A percentile compares a stretch with the other conserved stretches of the same genome.
phyloP scores from a whole-genome alignment of 164 flowering plant genomes.

The Cinnamomum chago region DNA sequence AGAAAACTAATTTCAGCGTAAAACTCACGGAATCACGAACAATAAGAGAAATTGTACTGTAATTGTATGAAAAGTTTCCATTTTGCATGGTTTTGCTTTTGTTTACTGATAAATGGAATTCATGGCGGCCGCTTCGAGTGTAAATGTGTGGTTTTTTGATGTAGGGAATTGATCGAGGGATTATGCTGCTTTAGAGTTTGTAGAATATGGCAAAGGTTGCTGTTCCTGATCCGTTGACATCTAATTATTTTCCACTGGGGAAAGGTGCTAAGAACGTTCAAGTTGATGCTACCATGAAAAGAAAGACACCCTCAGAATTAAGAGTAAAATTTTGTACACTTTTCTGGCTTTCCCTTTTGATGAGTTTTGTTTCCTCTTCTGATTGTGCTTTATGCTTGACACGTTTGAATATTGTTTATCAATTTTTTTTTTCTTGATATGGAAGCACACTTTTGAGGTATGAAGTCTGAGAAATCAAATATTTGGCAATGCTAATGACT shows the following conservation, averaged over 20 bases:
- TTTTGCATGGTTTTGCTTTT: neutral
- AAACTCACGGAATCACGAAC: too few relatives aligned
- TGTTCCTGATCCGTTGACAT: conserved; percentile 23
- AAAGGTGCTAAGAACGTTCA: conserved; percentile 24
- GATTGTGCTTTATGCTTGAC: too few relatives aligned
- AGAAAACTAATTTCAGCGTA: too few relatives aligned
- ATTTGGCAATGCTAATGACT: too few relatives aligned
- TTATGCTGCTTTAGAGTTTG: conserved; percentile 14
- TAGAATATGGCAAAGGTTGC: conserved; percentile 26
- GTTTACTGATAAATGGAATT: neutral
- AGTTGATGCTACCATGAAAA: conserved; percentile 34
- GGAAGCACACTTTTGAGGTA: too few relatives aligned
- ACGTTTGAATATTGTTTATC: too few relatives aligned
- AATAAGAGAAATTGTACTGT: too few relatives aligned
- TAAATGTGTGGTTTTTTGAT: neutral
- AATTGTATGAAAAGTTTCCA: too few relatives aligned
- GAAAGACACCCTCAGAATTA: conserved; percentile 88
- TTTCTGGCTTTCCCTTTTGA: neutral
- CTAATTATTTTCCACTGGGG: conserved; percentile 21
- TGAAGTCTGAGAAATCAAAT: too few relatives aligned
- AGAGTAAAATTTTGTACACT: conserved; percentile 43
- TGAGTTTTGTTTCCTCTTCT: too few relatives aligned
- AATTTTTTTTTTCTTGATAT: too few relatives aligned
- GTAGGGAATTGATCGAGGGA: conserved; percentile 4
- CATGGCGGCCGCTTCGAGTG: neutral